phyloP scores from a whole-genome alignment of 1,139 yeast species.

The Magnusiomyces suaveolens region DNA sequence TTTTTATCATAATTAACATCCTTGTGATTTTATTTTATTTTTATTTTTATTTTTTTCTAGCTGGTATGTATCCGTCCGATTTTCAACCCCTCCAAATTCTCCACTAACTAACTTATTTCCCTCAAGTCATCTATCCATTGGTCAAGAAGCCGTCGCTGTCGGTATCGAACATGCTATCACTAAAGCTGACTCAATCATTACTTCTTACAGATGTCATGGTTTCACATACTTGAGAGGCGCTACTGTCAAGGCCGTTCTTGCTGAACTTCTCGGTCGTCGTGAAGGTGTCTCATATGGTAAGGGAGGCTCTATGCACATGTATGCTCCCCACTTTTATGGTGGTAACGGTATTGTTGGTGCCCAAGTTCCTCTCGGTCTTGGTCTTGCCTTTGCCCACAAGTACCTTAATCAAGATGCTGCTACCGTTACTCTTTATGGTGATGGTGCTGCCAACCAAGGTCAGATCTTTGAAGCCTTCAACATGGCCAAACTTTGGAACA shows the following conservation, averaged over 20 bases:
- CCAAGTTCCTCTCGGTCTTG: constrained; percentile 96
- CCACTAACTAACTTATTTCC: constrained; percentile 22
- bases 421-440: constrained; percentile 88
- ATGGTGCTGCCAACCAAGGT: constrained; percentile 99
- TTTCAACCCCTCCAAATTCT: background rate
- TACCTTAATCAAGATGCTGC: constrained; percentile 70
- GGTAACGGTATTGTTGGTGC: constrained; percentile 99
- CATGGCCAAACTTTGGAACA: constrained; percentile 98
- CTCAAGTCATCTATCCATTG: constrained; percentile 81
- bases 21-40: no score
- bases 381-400: constrained; percentile 94
- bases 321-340: constrained; percentile 89
- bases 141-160: constrained; percentile 98
- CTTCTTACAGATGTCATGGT: constrained; percentile 98
- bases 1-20: background rate
- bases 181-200: constrained; percentile 75
- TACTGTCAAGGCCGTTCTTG: constrained; percentile 78
- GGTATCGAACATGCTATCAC: constrained; percentile 95
- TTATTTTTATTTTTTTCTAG: constrained; percentile 1
- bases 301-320: constrained; percentile 99
- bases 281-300: constrained; percentile 93
- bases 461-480: constrained; percentile 95
- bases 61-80: constrained; percentile 6
- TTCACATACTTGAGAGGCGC: constrained; percentile 95
- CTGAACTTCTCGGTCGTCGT: constrained; percentile 95